These are phyloP conservation scores for Saccharomycopsis malanga DNA, from an alignment of 805 yeast species.

Conservation along the genomic window DNA sequence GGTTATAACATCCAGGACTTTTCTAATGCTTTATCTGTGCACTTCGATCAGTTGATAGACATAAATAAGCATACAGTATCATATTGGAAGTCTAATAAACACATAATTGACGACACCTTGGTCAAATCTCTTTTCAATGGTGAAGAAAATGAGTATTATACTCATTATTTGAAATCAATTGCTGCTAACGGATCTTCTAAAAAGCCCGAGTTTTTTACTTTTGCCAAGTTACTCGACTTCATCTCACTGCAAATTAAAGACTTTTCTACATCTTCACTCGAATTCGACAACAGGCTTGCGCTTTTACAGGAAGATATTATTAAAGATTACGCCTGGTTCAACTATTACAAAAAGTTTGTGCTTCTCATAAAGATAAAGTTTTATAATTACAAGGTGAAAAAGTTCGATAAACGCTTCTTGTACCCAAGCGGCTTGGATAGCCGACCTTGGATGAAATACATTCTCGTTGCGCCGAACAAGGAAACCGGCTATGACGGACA, in stretches of 20 bases:
- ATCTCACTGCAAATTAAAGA: background rate
- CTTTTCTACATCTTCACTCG: background rate
- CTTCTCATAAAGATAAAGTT: conserved; percentile 26
- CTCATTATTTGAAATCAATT: background rate
- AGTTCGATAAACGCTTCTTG: conserved; percentile 40
- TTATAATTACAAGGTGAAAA: conserved; percentile 22
- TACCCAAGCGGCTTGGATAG: conserved; percentile 38
- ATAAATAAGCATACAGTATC: background rate
- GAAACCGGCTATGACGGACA: conserved; percentile 52
- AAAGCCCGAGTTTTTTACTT: background rate
- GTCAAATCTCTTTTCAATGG: background rate
- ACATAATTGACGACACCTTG: background rate
- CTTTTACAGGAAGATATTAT: conserved; percentile 43
- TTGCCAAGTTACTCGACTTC: background rate
- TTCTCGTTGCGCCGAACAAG: conserved; percentile 47
- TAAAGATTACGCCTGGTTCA: conserved; percentile 76
- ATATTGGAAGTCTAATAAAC: background rate
- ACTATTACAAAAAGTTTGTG: conserved; percentile 48
- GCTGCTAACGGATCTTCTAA: background rate
- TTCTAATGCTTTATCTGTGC: background rate
- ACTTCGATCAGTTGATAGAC: background rate
- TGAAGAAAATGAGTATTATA: background rate
- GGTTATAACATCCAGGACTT: conserved; percentile 34
- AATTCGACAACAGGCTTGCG: background rate
- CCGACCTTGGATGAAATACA: conserved; percentile 49